These are phyloP conservation scores for Xeromyces bisporus DNA, from an alignment of 495 filamentous ascomycete species.

Conservation along the genomic window DNA sequence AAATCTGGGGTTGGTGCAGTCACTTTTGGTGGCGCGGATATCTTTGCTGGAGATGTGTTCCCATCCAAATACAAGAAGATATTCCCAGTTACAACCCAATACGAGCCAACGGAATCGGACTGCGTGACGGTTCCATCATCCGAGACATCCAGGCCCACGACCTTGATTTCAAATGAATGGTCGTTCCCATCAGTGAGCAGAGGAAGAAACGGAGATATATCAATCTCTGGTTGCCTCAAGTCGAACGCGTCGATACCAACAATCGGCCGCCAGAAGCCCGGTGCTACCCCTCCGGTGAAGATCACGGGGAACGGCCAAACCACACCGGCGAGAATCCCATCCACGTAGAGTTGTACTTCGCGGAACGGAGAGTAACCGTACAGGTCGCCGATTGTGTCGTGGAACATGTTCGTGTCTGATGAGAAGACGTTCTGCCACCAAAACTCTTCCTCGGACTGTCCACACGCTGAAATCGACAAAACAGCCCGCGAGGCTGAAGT, in stretches of 20 bases:
- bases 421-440: constrained; percentile 78
- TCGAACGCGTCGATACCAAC: constrained; percentile 78
- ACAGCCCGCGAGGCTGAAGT: constrained; percentile 49
- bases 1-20: constrained; percentile 25
- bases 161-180: constrained; percentile 56
- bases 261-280: constrained; percentile 68
- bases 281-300: constrained; percentile 75
- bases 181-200: constrained; percentile 43
- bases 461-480: constrained; percentile 59
- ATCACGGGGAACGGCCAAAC: constrained; percentile 76
- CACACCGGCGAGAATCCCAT: constrained; percentile 60
- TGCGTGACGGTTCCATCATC: constrained; percentile 29
- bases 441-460: constrained; percentile 68
- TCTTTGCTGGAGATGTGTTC: background rate
- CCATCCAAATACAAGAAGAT: constrained; percentile 57
- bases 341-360: constrained; percentile 67
- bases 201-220: constrained; percentile 64
- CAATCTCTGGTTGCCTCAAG: constrained; percentile 64
- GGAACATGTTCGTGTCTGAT: constrained; percentile 44
- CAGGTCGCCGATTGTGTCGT: constrained; percentile 34
- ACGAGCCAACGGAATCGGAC: constrained; percentile 42
- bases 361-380: constrained; percentile 65
- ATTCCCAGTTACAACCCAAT: constrained; percentile 74
- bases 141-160: constrained; percentile 43
- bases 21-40: constrained; percentile 9